These are phyloP conservation scores for Rutstroemia sp. DNA, from an alignment of 2,329 filamentous ascomycete species.

Conservation along the genomic window DNA sequence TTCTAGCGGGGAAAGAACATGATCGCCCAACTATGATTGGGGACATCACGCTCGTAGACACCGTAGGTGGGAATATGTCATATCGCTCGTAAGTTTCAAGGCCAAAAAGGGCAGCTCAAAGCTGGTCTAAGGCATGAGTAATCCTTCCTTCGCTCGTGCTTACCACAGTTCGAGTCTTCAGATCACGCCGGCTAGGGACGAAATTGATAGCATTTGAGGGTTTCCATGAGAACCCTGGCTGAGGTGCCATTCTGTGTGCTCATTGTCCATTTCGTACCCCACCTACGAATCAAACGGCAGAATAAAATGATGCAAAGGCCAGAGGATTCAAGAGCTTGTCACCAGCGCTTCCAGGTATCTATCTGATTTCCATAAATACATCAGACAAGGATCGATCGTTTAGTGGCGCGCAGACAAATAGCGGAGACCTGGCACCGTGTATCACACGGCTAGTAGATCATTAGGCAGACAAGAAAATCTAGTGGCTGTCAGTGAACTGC, in stretches of 20 bases:
- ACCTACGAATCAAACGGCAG: not conserved
- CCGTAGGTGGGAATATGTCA: too few relatives aligned
- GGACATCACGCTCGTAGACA: too few relatives aligned
- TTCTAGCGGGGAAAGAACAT: too few relatives aligned
- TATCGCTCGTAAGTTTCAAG: too few relatives aligned
- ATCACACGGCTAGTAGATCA: too few relatives aligned
- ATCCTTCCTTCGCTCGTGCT: not conserved
- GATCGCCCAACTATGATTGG: too few relatives aligned
- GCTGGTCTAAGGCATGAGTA: not conserved
- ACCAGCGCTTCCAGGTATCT: not conserved
- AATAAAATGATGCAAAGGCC: not conserved
- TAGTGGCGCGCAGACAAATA: not conserved
- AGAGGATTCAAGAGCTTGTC: not conserved
- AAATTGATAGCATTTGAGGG: not conserved
- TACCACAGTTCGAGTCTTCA: not conserved
- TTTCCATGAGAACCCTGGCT: not conserved
- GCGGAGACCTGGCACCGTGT: not conserved
- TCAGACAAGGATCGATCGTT: not conserved
- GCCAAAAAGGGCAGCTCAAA: not conserved
- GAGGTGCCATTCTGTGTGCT: not conserved
- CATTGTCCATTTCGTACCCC: not conserved
- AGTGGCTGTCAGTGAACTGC: too few relatives aligned
- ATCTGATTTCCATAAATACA: not conserved
- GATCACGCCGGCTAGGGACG: not conserved
- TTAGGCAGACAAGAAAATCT: too few relatives aligned